Evolutionary conservation across 1,284 basidiomycete species (phyloP).

Genomic region (Austropuccinia psidii): DNA sequence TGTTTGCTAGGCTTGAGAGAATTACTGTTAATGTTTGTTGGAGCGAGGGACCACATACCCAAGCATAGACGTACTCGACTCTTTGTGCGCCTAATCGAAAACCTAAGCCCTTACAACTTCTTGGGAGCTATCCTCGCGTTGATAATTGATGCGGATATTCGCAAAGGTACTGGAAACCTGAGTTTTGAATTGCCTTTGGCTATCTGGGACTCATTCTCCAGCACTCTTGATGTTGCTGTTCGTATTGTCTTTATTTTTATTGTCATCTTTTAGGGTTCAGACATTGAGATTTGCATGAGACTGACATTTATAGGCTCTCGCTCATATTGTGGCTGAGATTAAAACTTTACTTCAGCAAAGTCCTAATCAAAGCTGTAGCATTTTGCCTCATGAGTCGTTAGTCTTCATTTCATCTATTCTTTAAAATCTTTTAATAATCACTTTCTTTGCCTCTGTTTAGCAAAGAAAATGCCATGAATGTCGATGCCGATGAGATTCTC

Average conservation of each 20-base stretch:
- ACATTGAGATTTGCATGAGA: slow-evolving; percentile 40
- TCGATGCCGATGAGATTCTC: slow-evolving; percentile 15
- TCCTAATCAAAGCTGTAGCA: not conserved
- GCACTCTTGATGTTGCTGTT: slow-evolving; percentile 57
- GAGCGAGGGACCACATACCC: slow-evolving; percentile 76
- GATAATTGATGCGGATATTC: slow-evolving; percentile 68
- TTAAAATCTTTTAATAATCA: not conserved
- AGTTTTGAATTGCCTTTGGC: slow-evolving; percentile 62
- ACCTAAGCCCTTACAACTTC: slow-evolving; percentile 73
- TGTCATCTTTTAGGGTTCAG: slow-evolving; percentile 37
- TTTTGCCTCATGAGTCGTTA: slow-evolving; percentile 18
- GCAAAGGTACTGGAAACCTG: slow-evolving; percentile 58
- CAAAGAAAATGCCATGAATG: slow-evolving; percentile 3
- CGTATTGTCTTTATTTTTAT: slow-evolving; percentile 43
- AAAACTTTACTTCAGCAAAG: slow-evolving; percentile 23
- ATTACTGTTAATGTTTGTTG: slow-evolving; percentile 78
- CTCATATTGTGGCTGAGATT: slow-evolving; percentile 30
- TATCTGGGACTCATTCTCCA: slow-evolving; percentile 58
- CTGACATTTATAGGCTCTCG: slow-evolving; percentile 21
- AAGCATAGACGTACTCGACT: slow-evolving; percentile 81
- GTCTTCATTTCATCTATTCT: not conserved
- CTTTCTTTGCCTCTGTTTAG: not conserved
- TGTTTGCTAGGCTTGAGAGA: slow-evolving; percentile 47
- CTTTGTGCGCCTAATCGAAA: slow-evolving; percentile 81
- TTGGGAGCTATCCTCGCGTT: slow-evolving; percentile 77